phyloP scores from a whole-genome alignment of 1,284 basidiomycete species.

The Trametes sp. region DNA sequence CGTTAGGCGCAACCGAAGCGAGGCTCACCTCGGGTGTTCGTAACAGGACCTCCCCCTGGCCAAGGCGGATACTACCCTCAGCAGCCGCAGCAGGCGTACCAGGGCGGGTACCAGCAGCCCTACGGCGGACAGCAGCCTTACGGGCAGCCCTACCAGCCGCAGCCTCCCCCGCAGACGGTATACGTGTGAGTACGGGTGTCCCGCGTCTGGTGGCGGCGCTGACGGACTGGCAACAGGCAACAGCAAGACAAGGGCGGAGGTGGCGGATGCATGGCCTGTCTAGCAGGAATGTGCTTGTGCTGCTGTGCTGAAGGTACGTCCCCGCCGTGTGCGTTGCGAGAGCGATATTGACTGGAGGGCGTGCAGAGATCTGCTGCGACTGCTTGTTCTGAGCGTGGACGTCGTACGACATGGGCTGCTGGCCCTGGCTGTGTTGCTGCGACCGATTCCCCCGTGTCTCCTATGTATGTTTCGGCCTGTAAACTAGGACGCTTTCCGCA shows the following conservation, averaged over 20 bases:
- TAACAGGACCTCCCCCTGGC: slow-evolving; percentile 61
- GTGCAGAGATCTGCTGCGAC: slow-evolving; percentile 71
- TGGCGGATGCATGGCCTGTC: slow-evolving; percentile 69
- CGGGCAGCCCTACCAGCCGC: slow-evolving; percentile 62
- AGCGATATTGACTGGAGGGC: slow-evolving; percentile 17
- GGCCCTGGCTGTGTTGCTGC: slow-evolving; percentile 15
- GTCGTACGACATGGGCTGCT: slow-evolving; percentile 26
- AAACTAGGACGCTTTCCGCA: slow-evolving; percentile 26
- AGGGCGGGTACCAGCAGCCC: slow-evolving; percentile 63
- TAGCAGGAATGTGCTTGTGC: slow-evolving; percentile 75
- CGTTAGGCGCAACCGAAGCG: too few species aligned
- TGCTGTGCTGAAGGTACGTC: slow-evolving; percentile 80
- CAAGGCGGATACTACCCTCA: slow-evolving; percentile 63
- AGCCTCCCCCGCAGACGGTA: slow-evolving; percentile 75
- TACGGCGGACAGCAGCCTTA: slow-evolving; percentile 35
- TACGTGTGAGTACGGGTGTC: slow-evolving; percentile 64
- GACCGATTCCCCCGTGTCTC: slow-evolving; percentile 18
- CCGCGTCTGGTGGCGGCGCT: background rate
- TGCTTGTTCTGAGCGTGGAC: slow-evolving; percentile 62
- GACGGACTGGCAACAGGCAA: slow-evolving; percentile 20
- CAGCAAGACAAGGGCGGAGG: slow-evolving; percentile 51
- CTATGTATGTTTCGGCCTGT: slow-evolving; percentile 27
- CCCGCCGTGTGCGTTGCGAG: background rate
- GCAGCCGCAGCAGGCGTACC: slow-evolving; percentile 5
- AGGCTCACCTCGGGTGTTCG: background rate